Base-by-base conservation (phyloP, 2,329 filamentous ascomycete species). In the Aspergillus sp. region DNA sequence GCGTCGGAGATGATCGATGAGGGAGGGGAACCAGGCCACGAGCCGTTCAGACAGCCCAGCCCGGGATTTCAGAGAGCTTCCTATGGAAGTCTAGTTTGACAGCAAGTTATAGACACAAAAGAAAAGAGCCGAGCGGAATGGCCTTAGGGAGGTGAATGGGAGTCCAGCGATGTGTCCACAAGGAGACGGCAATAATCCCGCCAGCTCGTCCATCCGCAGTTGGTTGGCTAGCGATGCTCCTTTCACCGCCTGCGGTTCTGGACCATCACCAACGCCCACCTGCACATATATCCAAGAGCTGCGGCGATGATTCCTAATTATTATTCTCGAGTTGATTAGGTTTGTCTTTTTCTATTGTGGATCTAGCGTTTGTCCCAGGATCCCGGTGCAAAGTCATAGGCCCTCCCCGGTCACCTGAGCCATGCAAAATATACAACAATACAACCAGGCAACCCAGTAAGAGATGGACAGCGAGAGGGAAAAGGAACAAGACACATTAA, bases 41-140 rank as follows among this genome's bases (percentile, higher is more conserved):
- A 71, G 69, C 70, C 66, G 66, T 67, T 71, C 66, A 66, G 59
- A 68, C 67, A 71, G 70, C 69, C 69, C 69, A 64, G 58, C 58
- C 58, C 54, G 52, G 59, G 55, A 56, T 55, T 61, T 27, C 22
- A 63, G 59, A 59, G 49, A 54, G 12, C 19, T 58, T 55, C 42
- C 30, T 20, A 50, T 27, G 51, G 57, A 51, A 51, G 57, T 57
- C 48, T 63, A 47, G 20, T n/a, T 48, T 15, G 42, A 45, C 7
- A 50, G 48, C 17, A 42, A 11, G 47, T 49, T 27, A 42, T 41
- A 49, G 40, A 40, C 39, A 56, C 41, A 50, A 60, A 42, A 42
- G 27, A 52, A 63, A 63, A 59, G 63, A 59, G 61, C 61, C 57
- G 51, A 59, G 54, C 48, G 54, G 48, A 66, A 65, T 63, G 57